Evolutionary conservation across 345 rosid genomes (phyloP).

Genomic region (Dovyalis caffra): DNA sequence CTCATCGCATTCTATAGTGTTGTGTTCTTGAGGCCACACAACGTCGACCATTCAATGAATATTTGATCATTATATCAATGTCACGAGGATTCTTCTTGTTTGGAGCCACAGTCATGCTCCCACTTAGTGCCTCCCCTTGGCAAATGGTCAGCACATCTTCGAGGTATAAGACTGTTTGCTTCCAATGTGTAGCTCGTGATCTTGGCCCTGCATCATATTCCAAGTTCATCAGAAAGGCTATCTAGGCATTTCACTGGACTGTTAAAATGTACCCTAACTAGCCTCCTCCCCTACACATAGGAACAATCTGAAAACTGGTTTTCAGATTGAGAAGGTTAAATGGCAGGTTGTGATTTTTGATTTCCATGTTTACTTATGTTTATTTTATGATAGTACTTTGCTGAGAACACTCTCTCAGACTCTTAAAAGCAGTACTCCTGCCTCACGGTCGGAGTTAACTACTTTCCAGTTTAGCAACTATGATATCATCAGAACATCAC

Average conservation of each 20-base stretch:
- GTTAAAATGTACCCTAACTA: neutral
- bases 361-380: neutral
- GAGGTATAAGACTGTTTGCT: slow-evolving; percentile 87
- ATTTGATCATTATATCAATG: slow-evolving; percentile 72
- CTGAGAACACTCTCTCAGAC: neutral
- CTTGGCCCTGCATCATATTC: slow-evolving; percentile 49
- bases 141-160: slow-evolving; percentile 94
- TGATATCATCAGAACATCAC: neutral
- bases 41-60: slow-evolving; percentile 66
- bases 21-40: slow-evolving; percentile 62
- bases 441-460: neutral
- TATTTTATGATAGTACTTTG: neutral
- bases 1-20: slow-evolving; percentile 65
- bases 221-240: neutral
- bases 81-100: slow-evolving; percentile 95
- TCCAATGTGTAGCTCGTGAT: slow-evolving; percentile 91
- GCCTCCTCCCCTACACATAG: neutral
- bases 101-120: slow-evolving; percentile 85
- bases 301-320: neutral
- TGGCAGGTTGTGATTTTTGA: neutral
- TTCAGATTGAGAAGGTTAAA: neutral
- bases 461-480: neutral
- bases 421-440: neutral
- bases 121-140: slow-evolving; percentile 78
- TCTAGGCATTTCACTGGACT: neutral